Conservation (phyloP, 2,329 filamentous ascomycete species). For the Metarhizium anisopliae region DNA sequence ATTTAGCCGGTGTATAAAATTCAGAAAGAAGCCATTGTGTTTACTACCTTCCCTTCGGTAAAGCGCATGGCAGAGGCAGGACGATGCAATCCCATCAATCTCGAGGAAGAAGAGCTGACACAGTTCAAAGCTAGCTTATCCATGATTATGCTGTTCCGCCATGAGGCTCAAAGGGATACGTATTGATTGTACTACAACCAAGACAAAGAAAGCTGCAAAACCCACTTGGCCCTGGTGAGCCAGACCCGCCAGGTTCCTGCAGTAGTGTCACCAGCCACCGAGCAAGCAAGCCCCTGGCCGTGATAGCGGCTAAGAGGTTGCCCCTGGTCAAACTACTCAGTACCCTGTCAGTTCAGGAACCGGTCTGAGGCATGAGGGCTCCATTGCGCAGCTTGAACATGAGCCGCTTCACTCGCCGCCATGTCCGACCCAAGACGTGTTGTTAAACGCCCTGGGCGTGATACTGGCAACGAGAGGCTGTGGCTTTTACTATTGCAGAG, state of each 20-base stretch:
- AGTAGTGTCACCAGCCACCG: conserved; percentile 2
- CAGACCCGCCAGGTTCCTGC: conserved; percentile 9
- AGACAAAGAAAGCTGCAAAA: background rate
- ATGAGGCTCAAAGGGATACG: background rate
- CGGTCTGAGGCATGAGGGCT: background rate
- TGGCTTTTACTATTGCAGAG: too few relatives aligned
- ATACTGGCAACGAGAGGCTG: too few relatives aligned
- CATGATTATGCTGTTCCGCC: background rate
- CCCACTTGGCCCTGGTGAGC: background rate
- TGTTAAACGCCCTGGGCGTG: too few relatives aligned
- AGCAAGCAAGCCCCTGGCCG: background rate
- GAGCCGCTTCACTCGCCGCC: too few relatives aligned
- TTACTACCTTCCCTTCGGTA: background rate
- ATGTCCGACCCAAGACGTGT: too few relatives aligned
- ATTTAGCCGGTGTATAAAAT: background rate
- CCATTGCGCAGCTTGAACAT: background rate
- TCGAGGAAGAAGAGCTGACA: background rate
- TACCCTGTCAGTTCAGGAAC: background rate
- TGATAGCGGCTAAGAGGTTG: background rate
- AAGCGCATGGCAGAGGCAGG: background rate
- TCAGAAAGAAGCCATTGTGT: background rate
- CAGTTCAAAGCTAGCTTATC: background rate
- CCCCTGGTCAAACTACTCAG: too few relatives aligned
- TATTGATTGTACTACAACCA: background rate
- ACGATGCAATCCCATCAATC: background rate